Conservation (phyloP, 352 stramenopile genomes). For the Elongisporangium prolatum region DNA sequence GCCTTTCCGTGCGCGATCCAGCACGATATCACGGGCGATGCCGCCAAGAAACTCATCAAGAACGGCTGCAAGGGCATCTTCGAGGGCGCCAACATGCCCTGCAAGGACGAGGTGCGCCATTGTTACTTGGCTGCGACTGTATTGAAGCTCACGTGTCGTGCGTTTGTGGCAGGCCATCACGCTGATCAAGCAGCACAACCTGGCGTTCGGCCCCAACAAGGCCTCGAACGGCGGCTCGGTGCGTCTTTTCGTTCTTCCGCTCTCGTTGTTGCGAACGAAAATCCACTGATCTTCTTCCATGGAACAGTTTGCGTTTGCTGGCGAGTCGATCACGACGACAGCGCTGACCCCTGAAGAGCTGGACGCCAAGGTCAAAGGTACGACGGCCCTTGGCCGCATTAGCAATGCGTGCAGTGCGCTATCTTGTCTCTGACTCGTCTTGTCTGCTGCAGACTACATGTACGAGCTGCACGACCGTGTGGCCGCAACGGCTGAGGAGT, state of each 20-base stretch:
- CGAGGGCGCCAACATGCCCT: constrained; percentile 83
- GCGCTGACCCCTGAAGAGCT: constrained; percentile 56
- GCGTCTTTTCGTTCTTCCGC: constrained; percentile 1
- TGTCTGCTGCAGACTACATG: constrained; percentile 67
- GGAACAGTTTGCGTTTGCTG: constrained; percentile 53
- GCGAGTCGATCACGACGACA: constrained; percentile 48
- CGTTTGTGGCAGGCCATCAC: constrained; percentile 38
- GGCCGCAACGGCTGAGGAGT: constrained; percentile 62
- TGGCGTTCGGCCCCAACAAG: constrained; percentile 86
- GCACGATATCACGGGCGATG: constrained; percentile 87
- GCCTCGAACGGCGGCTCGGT: constrained; percentile 75
- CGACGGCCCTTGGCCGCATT: constrained; percentile 1
- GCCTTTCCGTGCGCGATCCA: constrained; percentile 95
- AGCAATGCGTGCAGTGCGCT: not conserved
- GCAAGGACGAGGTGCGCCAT: constrained; percentile 44
- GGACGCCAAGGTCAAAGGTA: constrained; percentile 71
- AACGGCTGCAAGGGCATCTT: constrained; percentile 89
- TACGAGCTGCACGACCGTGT: constrained; percentile 65
- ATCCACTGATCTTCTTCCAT: not conserved
- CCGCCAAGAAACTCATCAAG: constrained; percentile 71
- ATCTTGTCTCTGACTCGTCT: constrained; percentile 5
- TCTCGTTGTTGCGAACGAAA: not conserved
- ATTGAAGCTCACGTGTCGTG: not conserved
- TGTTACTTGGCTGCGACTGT: not conserved
- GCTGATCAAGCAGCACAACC: constrained; percentile 77